Evolutionary conservation across 139 green algal genomes (phyloP), one percentile per base, ranked within the genome.

Genomic region (Edaphochlamys debaryana): DNA sequence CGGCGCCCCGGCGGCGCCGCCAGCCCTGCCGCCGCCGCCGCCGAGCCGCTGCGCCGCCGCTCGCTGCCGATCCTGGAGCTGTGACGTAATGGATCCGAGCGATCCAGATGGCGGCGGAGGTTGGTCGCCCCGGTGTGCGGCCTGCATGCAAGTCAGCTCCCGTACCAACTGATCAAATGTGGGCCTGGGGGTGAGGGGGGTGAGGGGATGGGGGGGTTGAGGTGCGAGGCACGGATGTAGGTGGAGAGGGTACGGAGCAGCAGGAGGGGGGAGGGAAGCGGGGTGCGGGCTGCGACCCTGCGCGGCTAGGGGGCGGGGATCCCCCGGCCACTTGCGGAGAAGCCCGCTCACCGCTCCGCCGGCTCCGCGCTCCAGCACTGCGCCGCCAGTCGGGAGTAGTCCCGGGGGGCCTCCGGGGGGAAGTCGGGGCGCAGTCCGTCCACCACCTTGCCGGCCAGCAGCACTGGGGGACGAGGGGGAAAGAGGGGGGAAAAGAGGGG

Each of bases 351-450:
- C 71, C 71, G 67, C 34, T 30, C 32, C 22, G 25, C 50, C 32
- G 52, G 32, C 15, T 79, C 71, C 2, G 13, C 19, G 11, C 20
- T 6, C 71, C 71, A 79, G 54, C 71, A 79, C 52, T 52, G 15
- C 52, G 63, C 7, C 37, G 71, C 71, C 71, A 79, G 52, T 23
- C 52, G 52, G 6, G 11, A 1, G 52, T 54, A 67, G 4, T 30
- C 30, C 6, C 23, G 52, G 22, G 71, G 71, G 36, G 37, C 34
- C 71, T 79, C 71, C 5, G 71, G 71, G 23, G 71, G 71, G 52
- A 67, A 79, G 71, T 67, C 71, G 25, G 54, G 48, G 9, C 71
- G 71, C 52, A 79, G 50, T 17, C 71, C 71, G n/a, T 79, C 71
- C n/a, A 79, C 52, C 48, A 79, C 48, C 25, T 54, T 52, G 37